Evolutionary conservation across 208 protist genomes (phyloP), one percentile per base, ranked within the genome.

Genomic region (Wallacemonas sp.): DNA sequence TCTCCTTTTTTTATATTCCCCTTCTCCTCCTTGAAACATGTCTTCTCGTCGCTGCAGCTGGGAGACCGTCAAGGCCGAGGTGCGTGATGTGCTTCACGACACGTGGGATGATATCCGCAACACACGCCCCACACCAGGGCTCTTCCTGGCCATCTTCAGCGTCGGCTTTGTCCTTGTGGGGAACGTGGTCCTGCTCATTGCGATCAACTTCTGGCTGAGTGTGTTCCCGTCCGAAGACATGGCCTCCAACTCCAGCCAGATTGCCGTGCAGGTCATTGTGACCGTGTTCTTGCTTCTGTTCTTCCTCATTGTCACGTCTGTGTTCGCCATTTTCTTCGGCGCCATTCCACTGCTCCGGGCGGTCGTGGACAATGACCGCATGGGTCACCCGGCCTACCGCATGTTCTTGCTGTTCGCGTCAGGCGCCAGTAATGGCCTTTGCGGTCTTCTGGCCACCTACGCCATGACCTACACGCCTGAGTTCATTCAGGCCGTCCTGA

Each of bases 201-300:
- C 80, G 8, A 48, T 84, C 48, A 94, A 94, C 76, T 94, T 94
- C 59, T 94, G 88, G 86, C 64, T 92, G 18, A 62, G 32, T 16
- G 42, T 76, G 26, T 87, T 94, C 42, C 82, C 85, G 0, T 23
- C 54, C 26, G 72, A 82, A 16, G 26, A 63, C 2, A 32, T 67
- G 32, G 48, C 20, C 25, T 68, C 72, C 55, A 85, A 88, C 71
- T 79, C 71, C 20, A 84, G 66, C 32, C 85, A 87, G 65, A 90
- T 94, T 55, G 83, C 85, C 20, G 76, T 90, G 23, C 88, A 92
- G 59, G 79, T 91, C 20, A 76, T 94, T 61, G 55, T 76, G 7
- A 73, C 70, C 63, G 23, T 71, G n/a, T 77, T 94, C 22, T 69
- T 94, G 4, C 50, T 83, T 2, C 41, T 88, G 1, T 74, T 78